Base-by-base conservation (phyloP, 148 eudicot species). In the Polygonum aviculare region DNA sequence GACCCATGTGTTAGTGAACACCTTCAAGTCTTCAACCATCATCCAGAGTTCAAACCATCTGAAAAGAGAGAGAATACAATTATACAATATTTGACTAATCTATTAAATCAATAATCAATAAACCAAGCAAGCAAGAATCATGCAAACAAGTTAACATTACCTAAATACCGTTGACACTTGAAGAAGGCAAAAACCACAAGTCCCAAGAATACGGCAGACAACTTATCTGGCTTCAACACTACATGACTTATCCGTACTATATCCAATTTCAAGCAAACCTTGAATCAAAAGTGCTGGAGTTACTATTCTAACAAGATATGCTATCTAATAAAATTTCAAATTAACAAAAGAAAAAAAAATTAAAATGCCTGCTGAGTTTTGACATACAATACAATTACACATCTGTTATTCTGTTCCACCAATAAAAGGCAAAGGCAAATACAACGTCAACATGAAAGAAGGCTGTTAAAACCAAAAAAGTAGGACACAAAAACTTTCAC, bases 121-220 rank as follows among this genome's bases (percentile, higher is more conserved):
- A 67, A 36, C 36, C 72, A 67, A 67, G 44, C 72, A 35, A 16
- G 38, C 15, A 36, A 35, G 45, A 67, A 67, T 67, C 72, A 67
- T 11, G 72, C 72, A 67, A 67, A 67, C 19, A 35, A 36, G 38
- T 67, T 38, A 16, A 67, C 45, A 67, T 67, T 67, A 31, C 69
- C 38, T 15, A 31, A 63, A 31, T 26, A 33, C 18, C 69, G 40
- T 63, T 33, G 69, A 63, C 69, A 33, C 39, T 63, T 3, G 6
- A 7, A 21, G 31, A 33, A n/a, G 7, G 1, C 69, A 63, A 26
- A 26, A 63, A 63, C 3, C 15, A 21, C n/a, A 67, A 33, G 5
- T 35, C 69, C 69, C 69, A 22, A 22, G 16, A 26, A 36, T 22
- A 26, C 35, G 67, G 38, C 67, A 26, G 2, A 60, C 36, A 12